phyloP scores from a whole-genome alignment of 1,139 yeast genomes.

The Starmera stellimalicola region DNA sequence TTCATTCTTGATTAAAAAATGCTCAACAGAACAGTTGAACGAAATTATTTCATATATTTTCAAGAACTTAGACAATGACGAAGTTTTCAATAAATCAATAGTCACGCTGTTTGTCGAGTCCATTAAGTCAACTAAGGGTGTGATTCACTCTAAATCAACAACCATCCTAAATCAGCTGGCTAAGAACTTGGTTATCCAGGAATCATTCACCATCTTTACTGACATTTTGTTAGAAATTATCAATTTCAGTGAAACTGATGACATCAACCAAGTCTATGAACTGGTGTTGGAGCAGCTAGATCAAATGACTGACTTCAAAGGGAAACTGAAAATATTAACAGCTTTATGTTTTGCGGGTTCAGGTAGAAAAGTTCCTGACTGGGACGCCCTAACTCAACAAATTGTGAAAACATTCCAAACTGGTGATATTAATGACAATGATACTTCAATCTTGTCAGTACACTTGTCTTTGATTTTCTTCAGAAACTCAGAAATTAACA shows the following conservation, averaged over 20 bases:
- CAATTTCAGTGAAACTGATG: conserved; percentile 49
- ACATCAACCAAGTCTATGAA: conserved; percentile 39
- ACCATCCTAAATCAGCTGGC: conserved; percentile 38
- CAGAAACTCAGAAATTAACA: conserved; percentile 50
- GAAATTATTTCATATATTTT: conserved; percentile 43
- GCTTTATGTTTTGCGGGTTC: conserved; percentile 56
- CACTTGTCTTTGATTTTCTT: conserved; percentile 36
- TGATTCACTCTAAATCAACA: conserved; percentile 65
- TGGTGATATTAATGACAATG: conserved; percentile 3
- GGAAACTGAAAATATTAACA: conserved; percentile 23
- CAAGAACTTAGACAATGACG: conserved; percentile 32
- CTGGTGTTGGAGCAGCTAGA: conserved; percentile 24
- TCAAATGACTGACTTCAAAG: conserved; percentile 8
- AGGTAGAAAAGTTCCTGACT: conserved; percentile 46
- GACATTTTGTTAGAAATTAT: conserved; percentile 55
- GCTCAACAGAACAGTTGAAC: conserved; percentile 39
- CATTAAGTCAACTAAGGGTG: conserved; percentile 59
- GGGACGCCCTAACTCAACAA: conserved; percentile 17
- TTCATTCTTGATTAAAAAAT: conserved; percentile 72
- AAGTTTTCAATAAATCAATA: conserved; percentile 45
- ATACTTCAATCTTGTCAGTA: conserved; percentile 14
- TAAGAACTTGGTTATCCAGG: conserved; percentile 24
- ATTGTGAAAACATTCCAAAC: neutral
- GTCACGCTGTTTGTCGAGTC: conserved; percentile 64
- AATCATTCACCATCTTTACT: conserved; percentile 37